A percentile compares a stretch with the other conserved stretches of the same genome.
phyloP scores from a whole-genome alignment of 2,329 filamentous ascomycete species.

The Venturia effusa region DNA sequence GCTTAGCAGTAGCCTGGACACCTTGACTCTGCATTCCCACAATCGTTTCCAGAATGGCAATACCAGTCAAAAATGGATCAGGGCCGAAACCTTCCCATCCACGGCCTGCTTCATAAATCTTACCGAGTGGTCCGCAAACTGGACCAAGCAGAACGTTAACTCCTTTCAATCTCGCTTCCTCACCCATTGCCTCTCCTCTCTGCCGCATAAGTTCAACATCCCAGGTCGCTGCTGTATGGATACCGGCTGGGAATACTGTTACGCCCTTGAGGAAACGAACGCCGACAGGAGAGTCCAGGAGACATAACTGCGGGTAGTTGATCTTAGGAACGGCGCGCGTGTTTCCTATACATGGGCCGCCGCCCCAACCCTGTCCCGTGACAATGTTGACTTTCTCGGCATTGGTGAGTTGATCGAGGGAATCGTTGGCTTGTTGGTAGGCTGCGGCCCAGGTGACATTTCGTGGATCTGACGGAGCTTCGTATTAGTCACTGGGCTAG shows the following conservation, averaged over 20 bases:
- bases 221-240: constrained; percentile 30
- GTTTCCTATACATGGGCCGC: constrained; percentile 26
- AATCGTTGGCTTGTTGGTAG: constrained; percentile 28
- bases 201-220: constrained; percentile 24
- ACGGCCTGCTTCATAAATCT: constrained; percentile 29
- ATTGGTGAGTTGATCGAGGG: constrained; percentile 28
- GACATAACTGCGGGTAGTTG: constrained; percentile 26
- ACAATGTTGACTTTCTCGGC: constrained; percentile 31
- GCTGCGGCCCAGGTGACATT: constrained; percentile 24
- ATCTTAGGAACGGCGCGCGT: constrained; percentile 25
- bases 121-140: constrained; percentile 30
- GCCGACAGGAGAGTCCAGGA: constrained; percentile 30
- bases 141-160: constrained; percentile 33
- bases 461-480: background rate
- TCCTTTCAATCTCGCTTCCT: constrained; percentile 32
- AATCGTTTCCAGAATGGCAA: constrained; percentile 32
- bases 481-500: background rate
- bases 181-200: constrained; percentile 24
- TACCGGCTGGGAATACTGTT: constrained; percentile 28
- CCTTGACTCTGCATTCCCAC: constrained; percentile 34
- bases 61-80: constrained; percentile 38
- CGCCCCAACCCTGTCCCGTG: constrained; percentile 24
- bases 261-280: constrained; percentile 26
- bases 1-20: constrained; percentile 33
- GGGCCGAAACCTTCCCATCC: constrained; percentile 40